Conservation (phyloP, 1,284 basidiomycete genomes). For the Trichosporon sp. region DNA sequence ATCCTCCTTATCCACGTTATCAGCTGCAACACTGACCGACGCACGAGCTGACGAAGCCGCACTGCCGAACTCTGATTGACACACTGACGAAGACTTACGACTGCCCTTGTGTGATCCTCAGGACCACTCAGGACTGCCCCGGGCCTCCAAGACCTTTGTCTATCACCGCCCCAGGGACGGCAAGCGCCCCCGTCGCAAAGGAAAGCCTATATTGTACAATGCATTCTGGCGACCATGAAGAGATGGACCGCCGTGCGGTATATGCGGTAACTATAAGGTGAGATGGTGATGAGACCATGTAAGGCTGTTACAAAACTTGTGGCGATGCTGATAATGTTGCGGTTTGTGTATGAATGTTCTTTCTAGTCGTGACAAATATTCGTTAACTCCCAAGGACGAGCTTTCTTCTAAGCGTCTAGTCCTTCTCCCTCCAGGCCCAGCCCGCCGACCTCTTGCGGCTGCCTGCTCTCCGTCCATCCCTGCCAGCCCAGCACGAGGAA, state of each 20-base stretch:
- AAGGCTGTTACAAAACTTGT: not conserved
- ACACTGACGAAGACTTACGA: too few relatives aligned
- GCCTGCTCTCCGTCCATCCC: constrained; percentile 33
- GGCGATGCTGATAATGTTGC: not conserved
- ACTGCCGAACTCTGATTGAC: too few relatives aligned
- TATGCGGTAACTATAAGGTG: constrained; percentile 1
- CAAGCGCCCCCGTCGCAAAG: not conserved
- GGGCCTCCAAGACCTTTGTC: not conserved
- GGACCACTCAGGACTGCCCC: not conserved
- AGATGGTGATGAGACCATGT: constrained; percentile 1
- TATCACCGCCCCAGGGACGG: not conserved
- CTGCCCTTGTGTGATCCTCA: too few relatives aligned
- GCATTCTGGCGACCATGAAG: not conserved
- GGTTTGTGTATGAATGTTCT: not conserved
- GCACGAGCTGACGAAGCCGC: too few relatives aligned
- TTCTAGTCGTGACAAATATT: not conserved
- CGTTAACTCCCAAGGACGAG: not conserved
- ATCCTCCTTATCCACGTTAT: too few relatives aligned
- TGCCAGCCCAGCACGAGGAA: constrained; percentile 47
- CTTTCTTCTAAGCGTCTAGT: not conserved
- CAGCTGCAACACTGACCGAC: too few relatives aligned
- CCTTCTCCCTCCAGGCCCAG: not conserved
- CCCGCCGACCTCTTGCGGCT: not conserved
- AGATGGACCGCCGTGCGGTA: not conserved
- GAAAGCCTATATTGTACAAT: not conserved